Evolutionary conservation across 2,329 filamentous ascomycete genomes (phyloP).

Genomic region (Penicillium polonicum): DNA sequence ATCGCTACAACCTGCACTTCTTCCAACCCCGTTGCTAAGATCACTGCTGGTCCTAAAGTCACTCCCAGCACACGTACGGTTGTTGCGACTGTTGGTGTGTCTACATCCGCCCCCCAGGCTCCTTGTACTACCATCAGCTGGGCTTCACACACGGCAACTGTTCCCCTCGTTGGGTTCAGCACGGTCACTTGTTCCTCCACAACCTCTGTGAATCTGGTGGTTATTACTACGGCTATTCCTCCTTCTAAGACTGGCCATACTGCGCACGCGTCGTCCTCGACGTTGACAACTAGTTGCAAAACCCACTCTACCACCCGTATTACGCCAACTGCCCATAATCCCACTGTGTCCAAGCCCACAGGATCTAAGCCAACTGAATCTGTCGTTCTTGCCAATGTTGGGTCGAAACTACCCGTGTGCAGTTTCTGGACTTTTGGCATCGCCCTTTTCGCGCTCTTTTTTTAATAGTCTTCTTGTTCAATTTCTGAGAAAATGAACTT

Average conservation of each 20-base stretch:
- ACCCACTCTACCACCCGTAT: not conserved
- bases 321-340: not conserved
- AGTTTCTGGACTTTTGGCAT: not conserved
- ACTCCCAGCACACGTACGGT: not conserved
- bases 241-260: not conserved
- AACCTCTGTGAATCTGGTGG: constrained; percentile 25
- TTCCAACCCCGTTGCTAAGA: constrained; percentile 42
- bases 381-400: not conserved
- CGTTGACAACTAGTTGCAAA: not conserved
- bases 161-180: constrained; percentile 42
- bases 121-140: constrained; percentile 39
- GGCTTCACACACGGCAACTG: constrained; percentile 38
- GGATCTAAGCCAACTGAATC: not conserved
- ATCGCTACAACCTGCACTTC: constrained; percentile 45
- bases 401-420: not conserved
- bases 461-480: not conserved
- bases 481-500: not conserved
- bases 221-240: not conserved
- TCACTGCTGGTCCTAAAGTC: constrained; percentile 4
- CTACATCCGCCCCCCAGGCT: constrained; percentile 11
- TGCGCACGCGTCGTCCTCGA: not conserved
- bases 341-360: not conserved
- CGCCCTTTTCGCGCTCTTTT: not conserved
- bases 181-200: constrained; percentile 27
- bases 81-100: not conserved